Evolutionary conservation across 345 rosid genomes (phyloP), one percentile per base, ranked within the genome.

Genomic region (Brassica nigra): DNA sequence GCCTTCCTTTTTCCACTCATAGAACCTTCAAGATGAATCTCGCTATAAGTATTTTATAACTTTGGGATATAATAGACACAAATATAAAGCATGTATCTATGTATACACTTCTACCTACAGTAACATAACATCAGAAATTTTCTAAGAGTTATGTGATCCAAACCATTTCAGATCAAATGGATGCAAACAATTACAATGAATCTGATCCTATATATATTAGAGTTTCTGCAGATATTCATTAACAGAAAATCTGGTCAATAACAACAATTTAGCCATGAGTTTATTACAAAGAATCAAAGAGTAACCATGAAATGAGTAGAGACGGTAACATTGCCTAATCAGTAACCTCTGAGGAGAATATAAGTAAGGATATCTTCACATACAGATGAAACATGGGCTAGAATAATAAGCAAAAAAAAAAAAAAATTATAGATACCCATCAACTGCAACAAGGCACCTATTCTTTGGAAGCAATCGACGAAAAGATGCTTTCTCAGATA

Each of bases 1-100:
- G 33, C 92, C 97, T 75, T 92, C 97, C 72, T 90, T 95, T 76
- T 89, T 95, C 98, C 99, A 95, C 88, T 95, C 99, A 73, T 91
- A 95, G 83, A 95, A 95, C 83, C 99, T 91, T 85, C 66, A 70
- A 69, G 64, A 36, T 3, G 0, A 61, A 68, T 62, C 57, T 62
- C 28, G 54, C 49, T 36, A 10, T 73, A 47, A 73, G 29, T 42
- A 14, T n/a, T 49, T 6, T 14, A 47, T 47, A 47, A 47, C 55
- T 30, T 62, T 62, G 16, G 16, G 36, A 29, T 27, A 12, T 12
- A 14, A 30, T 6, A 36, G 2, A 47, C 15, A 23, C 58, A 18
- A 18, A 58, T 58, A 8, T 30, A 73, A 73, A 44, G 29, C 44
- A 63, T 42, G 11, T 5, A 14, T 34, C 6, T 54, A 7, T 33